phyloP scores from a whole-genome alignment of 352 stramenopile genomes.

The Phytophthora palmivora region DNA sequence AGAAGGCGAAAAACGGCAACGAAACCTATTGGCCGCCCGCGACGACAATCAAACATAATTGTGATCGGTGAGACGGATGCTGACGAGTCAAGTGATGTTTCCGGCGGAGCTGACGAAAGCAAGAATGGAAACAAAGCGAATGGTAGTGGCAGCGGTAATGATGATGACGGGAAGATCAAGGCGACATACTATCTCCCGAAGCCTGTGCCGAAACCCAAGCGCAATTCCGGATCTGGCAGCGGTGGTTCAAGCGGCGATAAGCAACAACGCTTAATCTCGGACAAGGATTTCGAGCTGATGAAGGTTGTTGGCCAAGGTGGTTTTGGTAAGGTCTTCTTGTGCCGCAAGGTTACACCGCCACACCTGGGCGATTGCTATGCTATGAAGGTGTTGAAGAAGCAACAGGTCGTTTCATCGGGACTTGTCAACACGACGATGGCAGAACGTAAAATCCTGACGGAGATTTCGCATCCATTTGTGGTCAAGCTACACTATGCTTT shows the following conservation, averaged over 20 bases:
- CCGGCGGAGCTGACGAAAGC: conserved; percentile 61
- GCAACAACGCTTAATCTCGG: conserved; percentile 59
- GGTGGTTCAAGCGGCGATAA: conserved; percentile 30
- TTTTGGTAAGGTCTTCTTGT: conserved; percentile 98
- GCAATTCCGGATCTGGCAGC: conserved; percentile 23
- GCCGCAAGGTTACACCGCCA: conserved; percentile 91
- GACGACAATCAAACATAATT: conserved; percentile 87
- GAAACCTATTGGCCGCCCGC: conserved; percentile 37
- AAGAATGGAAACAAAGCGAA: conserved; percentile 44
- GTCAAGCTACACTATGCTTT: conserved; percentile 96
- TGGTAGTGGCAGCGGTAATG: conserved; percentile 5
- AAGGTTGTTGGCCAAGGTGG: conserved; percentile 97
- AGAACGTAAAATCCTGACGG: conserved; percentile 92
- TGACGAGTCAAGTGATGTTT: conserved; percentile 78
- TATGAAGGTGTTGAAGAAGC: conserved; percentile 98
- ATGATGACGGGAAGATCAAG: conserved; percentile 60
- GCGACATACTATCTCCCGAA: conserved; percentile 87
- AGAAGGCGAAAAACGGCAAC: conserved; percentile 51
- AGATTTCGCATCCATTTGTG: conserved; percentile 94
- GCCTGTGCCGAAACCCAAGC: conserved; percentile 56
- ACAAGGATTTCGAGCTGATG: conserved; percentile 96
- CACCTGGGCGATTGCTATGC: conserved; percentile 96
- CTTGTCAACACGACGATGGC: conserved; percentile 95
- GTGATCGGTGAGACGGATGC: conserved; percentile 86
- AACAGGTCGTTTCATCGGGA: conserved; percentile 90